phyloP scores from a whole-genome alignment of 1,139 yeast species.

The Diutina siamensis region DNA sequence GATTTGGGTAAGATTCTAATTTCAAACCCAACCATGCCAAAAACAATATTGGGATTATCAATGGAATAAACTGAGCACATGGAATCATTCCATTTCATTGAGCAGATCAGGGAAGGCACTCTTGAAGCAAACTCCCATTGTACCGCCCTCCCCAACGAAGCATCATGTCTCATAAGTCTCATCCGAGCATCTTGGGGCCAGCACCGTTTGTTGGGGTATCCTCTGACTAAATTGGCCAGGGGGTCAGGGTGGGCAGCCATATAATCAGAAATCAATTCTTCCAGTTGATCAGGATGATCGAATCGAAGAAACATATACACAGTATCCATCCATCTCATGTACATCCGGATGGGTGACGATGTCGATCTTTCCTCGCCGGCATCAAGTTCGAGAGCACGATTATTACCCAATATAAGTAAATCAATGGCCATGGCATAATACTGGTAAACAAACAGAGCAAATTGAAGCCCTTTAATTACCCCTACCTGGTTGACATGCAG shows the following conservation, averaged over 20 bases:
- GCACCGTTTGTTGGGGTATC: constrained; percentile 79
- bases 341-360: constrained; percentile 55
- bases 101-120: constrained; percentile 63
- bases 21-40: constrained; percentile 93
- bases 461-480: constrained; percentile 76
- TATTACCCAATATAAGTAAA: constrained; percentile 69
- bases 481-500: constrained; percentile 87
- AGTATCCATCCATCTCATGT: constrained; percentile 75
- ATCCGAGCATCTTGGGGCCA: constrained; percentile 94
- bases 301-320: constrained; percentile 74
- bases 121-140: constrained; percentile 85
- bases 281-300: constrained; percentile 45
- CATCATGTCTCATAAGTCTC: constrained; percentile 87
- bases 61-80: constrained; percentile 81
- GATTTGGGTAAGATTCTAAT: constrained; percentile 73
- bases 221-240: constrained; percentile 74
- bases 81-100: constrained; percentile 72
- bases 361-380: neutral
- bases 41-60: constrained; percentile 80
- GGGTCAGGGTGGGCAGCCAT: constrained; percentile 86
- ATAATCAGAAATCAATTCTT: constrained; percentile 64
- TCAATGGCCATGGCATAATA: constrained; percentile 83
- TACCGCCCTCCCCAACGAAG: constrained; percentile 81
- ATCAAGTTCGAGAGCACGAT: constrained; percentile 80
- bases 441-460: constrained; percentile 81